A percentile compares a stretch with the other conserved stretches of the same genome.
Conservation (phyloP, 768 basidiomycete species). For the Rhizopogon salebrosus region DNA sequence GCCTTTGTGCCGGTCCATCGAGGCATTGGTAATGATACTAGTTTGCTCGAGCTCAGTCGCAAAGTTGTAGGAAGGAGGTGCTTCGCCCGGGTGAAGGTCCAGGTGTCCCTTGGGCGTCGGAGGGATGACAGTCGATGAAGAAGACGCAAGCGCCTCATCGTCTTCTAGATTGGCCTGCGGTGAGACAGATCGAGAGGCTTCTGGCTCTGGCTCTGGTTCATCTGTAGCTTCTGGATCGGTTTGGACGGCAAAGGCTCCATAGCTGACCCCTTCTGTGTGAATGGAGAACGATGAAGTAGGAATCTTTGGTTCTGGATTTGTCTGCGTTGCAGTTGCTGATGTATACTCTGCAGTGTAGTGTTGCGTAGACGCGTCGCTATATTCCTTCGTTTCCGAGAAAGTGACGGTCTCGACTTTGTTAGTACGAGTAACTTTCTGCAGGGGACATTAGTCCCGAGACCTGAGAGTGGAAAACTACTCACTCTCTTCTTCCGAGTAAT, state of each 20-base stretch:
- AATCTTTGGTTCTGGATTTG: constrained; percentile 52
- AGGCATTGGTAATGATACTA: constrained; percentile 49
- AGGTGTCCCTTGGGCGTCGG: constrained; percentile 57
- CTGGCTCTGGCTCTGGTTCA: constrained; percentile 12
- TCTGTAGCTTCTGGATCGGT: constrained; percentile 40
- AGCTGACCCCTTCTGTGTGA: constrained; percentile 46
- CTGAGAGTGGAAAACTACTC: constrained; percentile 10
- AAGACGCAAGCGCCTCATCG: constrained; percentile 61
- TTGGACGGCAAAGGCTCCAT: constrained; percentile 28
- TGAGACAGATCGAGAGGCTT: constrained; percentile 40
- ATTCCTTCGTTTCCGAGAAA: constrained; percentile 66
- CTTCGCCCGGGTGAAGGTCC: constrained; percentile 35
- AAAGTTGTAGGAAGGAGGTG: constrained; percentile 72
- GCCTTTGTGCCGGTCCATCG: constrained; percentile 71
- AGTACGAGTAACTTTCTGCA: constrained; percentile 64
- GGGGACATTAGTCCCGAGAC: constrained; percentile 4
- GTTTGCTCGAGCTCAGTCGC: constrained; percentile 40
- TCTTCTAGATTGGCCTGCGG: constrained; percentile 28
- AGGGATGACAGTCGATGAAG: constrained; percentile 67
- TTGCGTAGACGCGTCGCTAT: constrained; percentile 69
- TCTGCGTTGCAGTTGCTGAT: constrained; percentile 47
- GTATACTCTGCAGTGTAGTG: constrained; percentile 56
- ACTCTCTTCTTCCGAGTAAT: constrained; percentile 82
- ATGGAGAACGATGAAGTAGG: constrained; percentile 41
- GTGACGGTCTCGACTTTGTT: constrained; percentile 39